Evolutionary conservation across 2,329 filamentous ascomycete genomes (phyloP), one percentile per base, ranked within the genome.

Genomic region (Diaporthe vexans): DNA sequence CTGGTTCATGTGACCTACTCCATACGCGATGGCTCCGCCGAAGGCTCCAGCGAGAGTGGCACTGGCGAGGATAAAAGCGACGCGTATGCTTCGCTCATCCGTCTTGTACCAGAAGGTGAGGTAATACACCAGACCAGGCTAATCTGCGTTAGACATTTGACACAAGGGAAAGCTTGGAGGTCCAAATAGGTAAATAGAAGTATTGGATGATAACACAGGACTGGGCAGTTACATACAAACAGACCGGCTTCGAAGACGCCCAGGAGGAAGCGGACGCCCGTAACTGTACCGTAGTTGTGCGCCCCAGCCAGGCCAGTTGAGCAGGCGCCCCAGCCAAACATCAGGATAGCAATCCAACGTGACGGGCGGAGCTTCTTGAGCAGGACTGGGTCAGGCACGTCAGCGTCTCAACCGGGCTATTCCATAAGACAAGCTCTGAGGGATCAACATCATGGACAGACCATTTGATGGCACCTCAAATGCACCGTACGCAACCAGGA

Each of bases 21-120:
- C 92, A 75, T 92, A 94, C 0, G 93, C 93, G 19, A 95, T 88
- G 1, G 94, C 87, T 3, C 93, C 93, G 15, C 93, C 92, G 76
- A 90, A 94, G 21, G 93, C 92, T 9, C 93, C 93, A 0, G 92
- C 91, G 0, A 94, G 85, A 0, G 93, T 93, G 1, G 92, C 90
- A 24, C 87, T 90, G 21, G 91, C 89, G 74, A 94, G 92, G 1
- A 94, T 88, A 74, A 93, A 92, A 2, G 91, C 92, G 1, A 94
- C 91, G 4, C 93, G 89, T 21, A 94, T 83, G 37, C 91, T 92
- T 9, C 93, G 87, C 81, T 94, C 92, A 29, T 89, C 87, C 77
- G 91, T 91, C 63, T 88, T 91, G 80, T 94, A 94, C 87, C 93
- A 94, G 76, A 94, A 90, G 0, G 92, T 94, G 56, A 94, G 84